Conservation (phyloP, 2,329 filamentous ascomycete genomes). For the Davidsoniella neocaledoniae region DNA sequence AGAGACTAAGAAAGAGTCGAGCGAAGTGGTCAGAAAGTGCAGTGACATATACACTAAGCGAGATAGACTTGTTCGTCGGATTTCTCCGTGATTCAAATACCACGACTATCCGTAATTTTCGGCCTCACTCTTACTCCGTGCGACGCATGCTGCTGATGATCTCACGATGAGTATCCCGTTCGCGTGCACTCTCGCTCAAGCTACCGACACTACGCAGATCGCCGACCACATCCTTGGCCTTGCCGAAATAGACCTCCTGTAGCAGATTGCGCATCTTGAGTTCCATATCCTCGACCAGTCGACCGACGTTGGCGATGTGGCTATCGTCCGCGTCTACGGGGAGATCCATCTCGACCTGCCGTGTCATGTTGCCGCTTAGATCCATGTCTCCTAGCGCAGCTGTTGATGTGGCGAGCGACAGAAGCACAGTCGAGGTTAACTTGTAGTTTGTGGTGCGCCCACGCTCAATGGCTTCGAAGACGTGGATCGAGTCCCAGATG, state of each 20-base stretch:
- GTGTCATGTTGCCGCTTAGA: slow-evolving; percentile 92
- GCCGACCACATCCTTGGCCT: slow-evolving; percentile 95
- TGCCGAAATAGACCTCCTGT: slow-evolving; percentile 98
- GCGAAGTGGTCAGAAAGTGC: too few relatives aligned
- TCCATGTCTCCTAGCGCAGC: slow-evolving; percentile 64
- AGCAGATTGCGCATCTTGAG: slow-evolving; percentile 96
- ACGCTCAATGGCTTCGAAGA: slow-evolving; percentile 90
- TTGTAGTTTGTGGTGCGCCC: slow-evolving; percentile 91
- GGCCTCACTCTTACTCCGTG: not conserved
- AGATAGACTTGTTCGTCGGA: too few relatives aligned
- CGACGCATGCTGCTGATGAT: slow-evolving; percentile 51
- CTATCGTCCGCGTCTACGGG: slow-evolving; percentile 77
- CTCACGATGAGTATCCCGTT: slow-evolving; percentile 73
- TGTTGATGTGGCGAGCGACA: slow-evolving; percentile 53
- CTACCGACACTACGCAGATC: slow-evolving; percentile 77
- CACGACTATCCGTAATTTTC: too few relatives aligned
- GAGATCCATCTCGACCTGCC: slow-evolving; percentile 85
- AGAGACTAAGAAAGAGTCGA: too few relatives aligned
- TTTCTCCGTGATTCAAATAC: too few relatives aligned
- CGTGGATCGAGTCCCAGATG: slow-evolving; percentile 96
- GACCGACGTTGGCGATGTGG: slow-evolving; percentile 90
- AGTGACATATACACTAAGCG: too few relatives aligned
- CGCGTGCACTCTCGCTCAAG: slow-evolving; percentile 68
- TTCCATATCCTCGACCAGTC: slow-evolving; percentile 97
- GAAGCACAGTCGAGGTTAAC: slow-evolving; percentile 89